A percentile compares a stretch with the other conserved stretches of the same genome.
Conservation (phyloP, 2,329 filamentous ascomycete genomes). For the Ophidiomyces ophidiicola region DNA sequence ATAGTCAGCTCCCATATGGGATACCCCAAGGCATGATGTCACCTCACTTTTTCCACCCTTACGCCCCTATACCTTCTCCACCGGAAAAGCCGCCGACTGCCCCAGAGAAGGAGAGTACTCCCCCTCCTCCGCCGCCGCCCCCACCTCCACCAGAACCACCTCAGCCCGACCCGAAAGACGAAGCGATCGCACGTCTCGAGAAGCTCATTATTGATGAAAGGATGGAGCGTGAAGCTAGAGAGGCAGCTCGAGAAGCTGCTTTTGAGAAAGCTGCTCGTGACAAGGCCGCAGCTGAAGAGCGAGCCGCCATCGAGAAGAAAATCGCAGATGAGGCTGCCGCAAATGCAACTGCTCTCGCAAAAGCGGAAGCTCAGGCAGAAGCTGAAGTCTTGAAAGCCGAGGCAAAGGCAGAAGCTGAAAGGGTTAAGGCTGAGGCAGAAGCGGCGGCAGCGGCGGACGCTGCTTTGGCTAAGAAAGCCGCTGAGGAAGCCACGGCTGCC, state of each 20-base stretch:
- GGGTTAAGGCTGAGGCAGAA: constrained; percentile 34
- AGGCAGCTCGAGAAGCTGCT: constrained; percentile 31
- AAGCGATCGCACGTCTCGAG: constrained; percentile 50
- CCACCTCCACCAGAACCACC: constrained; percentile 22
- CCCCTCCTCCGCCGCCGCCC: constrained; percentile 19
- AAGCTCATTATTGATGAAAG: constrained; percentile 43
- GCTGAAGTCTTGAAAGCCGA: constrained; percentile 38
- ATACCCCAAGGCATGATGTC: constrained; percentile 25
- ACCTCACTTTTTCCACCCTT: constrained; percentile 27
- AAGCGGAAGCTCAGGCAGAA: constrained; percentile 38
- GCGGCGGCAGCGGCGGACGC: constrained; percentile 30
- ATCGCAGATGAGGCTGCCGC: constrained; percentile 33
- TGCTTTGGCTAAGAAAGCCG: constrained; percentile 29
- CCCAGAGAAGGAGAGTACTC: constrained; percentile 18
- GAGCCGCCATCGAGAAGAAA: constrained; percentile 31
- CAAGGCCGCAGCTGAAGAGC: constrained; percentile 25
- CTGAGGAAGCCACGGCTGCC: constrained; percentile 26
- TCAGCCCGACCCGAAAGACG: constrained; percentile 35
- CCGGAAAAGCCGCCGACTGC: constrained; percentile 18
- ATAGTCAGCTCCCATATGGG: constrained; percentile 3
- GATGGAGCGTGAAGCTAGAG: constrained; percentile 30
- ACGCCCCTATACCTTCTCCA: constrained; percentile 27
- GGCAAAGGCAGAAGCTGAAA: constrained; percentile 37
- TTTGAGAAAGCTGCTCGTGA: constrained; percentile 43
- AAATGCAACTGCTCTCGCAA: constrained; percentile 20